A percentile compares a stretch with the other conserved stretches of the same genome.
phyloP scores from a whole-genome alignment of 352 stramenopile genomes.

The Pythium aquatile region DNA sequence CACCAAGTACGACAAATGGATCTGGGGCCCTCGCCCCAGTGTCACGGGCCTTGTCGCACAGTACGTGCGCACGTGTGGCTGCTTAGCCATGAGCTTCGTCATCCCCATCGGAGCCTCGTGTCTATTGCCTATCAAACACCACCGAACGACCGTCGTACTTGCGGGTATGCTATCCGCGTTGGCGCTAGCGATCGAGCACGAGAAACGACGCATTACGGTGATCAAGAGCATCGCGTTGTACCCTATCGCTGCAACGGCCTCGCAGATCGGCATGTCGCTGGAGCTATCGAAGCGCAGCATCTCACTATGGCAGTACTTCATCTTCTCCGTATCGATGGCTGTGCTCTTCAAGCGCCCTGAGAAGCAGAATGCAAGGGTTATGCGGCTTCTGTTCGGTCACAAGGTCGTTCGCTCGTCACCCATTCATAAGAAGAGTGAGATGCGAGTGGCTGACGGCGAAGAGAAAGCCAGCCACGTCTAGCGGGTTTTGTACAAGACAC shows the following conservation, averaged over 20 bases:
- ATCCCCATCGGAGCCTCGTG: constrained; percentile 59
- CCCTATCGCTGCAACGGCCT: constrained; percentile 36
- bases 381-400: constrained; percentile 59
- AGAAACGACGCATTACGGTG: constrained; percentile 55
- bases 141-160: constrained; percentile 29
- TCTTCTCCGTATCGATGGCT: constrained; percentile 48
- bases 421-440: background rate
- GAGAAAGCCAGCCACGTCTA: background rate
- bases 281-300: constrained; percentile 24
- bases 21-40: constrained; percentile 52
- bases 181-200: constrained; percentile 49
- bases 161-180: constrained; percentile 44
- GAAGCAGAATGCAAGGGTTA: constrained; percentile 42
- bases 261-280: constrained; percentile 13
- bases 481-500: too few species aligned
- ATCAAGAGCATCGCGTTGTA: constrained; percentile 71
- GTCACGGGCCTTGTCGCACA: constrained; percentile 37
- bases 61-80: constrained; percentile 64
- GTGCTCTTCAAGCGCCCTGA: constrained; percentile 49
- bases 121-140: constrained; percentile 34
- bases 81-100: constrained; percentile 66
- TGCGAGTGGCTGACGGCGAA: background rate
- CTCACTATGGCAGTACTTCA: constrained; percentile 39
- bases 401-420: constrained; percentile 12
- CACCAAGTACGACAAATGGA: constrained; percentile 68